phyloP scores from a whole-genome alignment of 1,139 yeast species.

The Yamadazyma buinensis region DNA sequence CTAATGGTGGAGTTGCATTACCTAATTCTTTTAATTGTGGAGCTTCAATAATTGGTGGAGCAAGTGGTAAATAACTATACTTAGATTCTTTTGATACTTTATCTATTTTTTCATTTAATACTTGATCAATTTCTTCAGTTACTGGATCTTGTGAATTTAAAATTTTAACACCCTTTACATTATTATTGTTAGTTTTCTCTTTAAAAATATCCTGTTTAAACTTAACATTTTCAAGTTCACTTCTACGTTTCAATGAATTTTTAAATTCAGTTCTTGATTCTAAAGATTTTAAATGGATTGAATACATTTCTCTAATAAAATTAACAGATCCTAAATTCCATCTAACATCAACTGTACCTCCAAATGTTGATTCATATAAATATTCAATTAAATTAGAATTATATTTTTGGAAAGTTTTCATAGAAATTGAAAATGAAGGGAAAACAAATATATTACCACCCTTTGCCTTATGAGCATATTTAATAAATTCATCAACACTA shows the following conservation, averaged over 20 bases:
- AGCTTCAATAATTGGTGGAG: slow-evolving; percentile 78
- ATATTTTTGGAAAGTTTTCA: slow-evolving; percentile 67
- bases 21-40: slow-evolving; percentile 91
- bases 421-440: slow-evolving; percentile 70
- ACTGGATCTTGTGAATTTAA: slow-evolving; percentile 5
- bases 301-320: slow-evolving; percentile 81
- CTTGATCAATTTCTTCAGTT: slow-evolving; percentile 38
- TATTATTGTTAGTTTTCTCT: slow-evolving; percentile 22
- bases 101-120: slow-evolving; percentile 55
- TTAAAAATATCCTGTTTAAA: slow-evolving; percentile 17
- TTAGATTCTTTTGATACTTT: slow-evolving; percentile 61
- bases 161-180: slow-evolving; percentile 13
- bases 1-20: slow-evolving; percentile 95
- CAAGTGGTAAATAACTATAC: slow-evolving; percentile 60
- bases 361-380: slow-evolving; percentile 67
- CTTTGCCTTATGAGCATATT: slow-evolving; percentile 53
- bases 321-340: slow-evolving; percentile 96
- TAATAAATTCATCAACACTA: slow-evolving; percentile 52
- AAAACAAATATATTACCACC: slow-evolving; percentile 82
- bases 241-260: slow-evolving; percentile 10
- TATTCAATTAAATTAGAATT: slow-evolving; percentile 56
- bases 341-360: slow-evolving; percentile 83
- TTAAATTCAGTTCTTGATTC: slow-evolving; percentile 34
- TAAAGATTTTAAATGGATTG: slow-evolving; percentile 55
- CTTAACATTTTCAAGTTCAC: slow-evolving; percentile 7